Evolutionary conservation across 139 green algal genomes (phyloP).

Genomic region (Chlamydomonas applanata): DNA sequence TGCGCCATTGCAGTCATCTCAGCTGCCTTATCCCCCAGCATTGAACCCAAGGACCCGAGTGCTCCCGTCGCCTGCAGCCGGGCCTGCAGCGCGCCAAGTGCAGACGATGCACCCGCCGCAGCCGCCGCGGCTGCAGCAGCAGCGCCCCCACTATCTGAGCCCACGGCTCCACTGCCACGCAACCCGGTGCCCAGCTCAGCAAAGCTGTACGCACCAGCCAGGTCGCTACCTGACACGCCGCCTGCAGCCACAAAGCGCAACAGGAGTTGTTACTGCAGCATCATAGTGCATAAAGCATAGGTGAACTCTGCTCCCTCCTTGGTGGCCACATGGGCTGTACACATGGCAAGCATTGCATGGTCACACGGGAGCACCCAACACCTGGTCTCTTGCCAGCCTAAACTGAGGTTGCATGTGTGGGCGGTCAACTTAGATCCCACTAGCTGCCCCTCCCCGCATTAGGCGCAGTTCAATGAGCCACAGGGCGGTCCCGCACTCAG

Average conservation of each 20-base stretch:
- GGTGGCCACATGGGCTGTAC: no score
- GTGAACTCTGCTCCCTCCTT: background rate
- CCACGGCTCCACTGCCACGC: background rate
- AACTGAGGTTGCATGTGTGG: no score
- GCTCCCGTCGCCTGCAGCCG: slow-evolving; percentile 28
- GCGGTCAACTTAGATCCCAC: no score
- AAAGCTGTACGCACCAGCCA: slow-evolving; percentile 34
- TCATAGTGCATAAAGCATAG: background rate
- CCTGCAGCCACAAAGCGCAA: background rate
- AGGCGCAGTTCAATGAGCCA: no score
- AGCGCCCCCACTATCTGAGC: background rate
- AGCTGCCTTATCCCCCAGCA: slow-evolving; percentile 55
- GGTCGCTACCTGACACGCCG: slow-evolving; percentile 2
- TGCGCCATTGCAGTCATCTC: slow-evolving; percentile 54
- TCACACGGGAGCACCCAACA: background rate
- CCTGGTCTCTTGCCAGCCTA: no score
- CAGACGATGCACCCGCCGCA: background rate
- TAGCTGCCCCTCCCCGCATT: no score
- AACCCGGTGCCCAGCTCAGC: slow-evolving; percentile 29
- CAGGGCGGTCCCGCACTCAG: no score
- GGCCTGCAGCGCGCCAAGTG: slow-evolving; percentile 37
- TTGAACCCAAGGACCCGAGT: slow-evolving; percentile 32
- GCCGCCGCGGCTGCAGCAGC: slow-evolving; percentile 18
- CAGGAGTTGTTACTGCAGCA: background rate
- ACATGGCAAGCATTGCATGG: no score